These are phyloP conservation scores for Diaporthe sp. DNA, from an alignment of 2,329 filamentous ascomycete genomes.

Conservation along the genomic window DNA sequence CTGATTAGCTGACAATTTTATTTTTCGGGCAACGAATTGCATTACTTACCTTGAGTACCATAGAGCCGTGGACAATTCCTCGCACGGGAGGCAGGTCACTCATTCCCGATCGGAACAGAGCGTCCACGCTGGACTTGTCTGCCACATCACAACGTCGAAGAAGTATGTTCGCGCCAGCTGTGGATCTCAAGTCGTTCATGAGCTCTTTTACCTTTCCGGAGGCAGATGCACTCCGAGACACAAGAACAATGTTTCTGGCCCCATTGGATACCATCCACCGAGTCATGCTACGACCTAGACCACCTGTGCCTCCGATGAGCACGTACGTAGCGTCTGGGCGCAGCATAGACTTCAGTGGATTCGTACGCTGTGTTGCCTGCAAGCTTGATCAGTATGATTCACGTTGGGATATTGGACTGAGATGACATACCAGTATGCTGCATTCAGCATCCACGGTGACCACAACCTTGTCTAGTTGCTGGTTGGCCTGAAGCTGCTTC, in stretches of 20 bases:
- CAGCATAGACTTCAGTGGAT: slow-evolving; percentile 29
- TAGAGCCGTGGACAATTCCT: slow-evolving; percentile 50
- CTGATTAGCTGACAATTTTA: neutral
- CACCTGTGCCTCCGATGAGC: slow-evolving; percentile 46
- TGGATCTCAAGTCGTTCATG: slow-evolving; percentile 31
- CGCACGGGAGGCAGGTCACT: slow-evolving; percentile 52
- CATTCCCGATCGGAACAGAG: slow-evolving; percentile 59
- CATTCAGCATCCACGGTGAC: neutral
- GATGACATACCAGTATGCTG: neutral
- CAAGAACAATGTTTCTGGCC: slow-evolving; percentile 35
- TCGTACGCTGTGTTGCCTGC: slow-evolving; percentile 35
- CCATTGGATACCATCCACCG: slow-evolving; percentile 43
- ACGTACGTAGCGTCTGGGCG: slow-evolving; percentile 43
- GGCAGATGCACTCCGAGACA: slow-evolving; percentile 37
- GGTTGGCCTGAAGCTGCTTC: slow-evolving; percentile 51
- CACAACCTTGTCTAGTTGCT: slow-evolving; percentile 54
- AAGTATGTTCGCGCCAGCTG: neutral
- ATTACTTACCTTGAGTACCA: slow-evolving; percentile 50
- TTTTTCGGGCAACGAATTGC: neutral
- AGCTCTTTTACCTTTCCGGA: slow-evolving; percentile 30
- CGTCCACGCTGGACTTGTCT: slow-evolving; percentile 40
- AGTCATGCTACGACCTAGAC: slow-evolving; percentile 43
- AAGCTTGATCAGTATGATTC: neutral
- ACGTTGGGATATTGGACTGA: slow-evolving; percentile 28
- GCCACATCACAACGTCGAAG: slow-evolving; percentile 52